Evolutionary conservation across 202 grass and related monocot genomes (phyloP), one percentile per base, ranked within the genome.

Genomic region (Schoenoplectus triqueter): DNA sequence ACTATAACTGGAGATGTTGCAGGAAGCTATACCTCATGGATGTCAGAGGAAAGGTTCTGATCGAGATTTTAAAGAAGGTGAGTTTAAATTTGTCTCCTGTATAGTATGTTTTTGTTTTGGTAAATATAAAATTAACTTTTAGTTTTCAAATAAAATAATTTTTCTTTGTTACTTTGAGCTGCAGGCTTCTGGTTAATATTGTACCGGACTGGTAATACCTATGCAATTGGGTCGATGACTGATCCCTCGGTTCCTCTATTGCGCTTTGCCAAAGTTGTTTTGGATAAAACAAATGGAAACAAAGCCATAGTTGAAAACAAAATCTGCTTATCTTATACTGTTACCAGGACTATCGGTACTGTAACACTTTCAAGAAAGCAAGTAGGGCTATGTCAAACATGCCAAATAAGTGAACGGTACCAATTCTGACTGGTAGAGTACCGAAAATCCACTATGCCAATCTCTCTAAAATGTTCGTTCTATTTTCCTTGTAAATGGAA

Each of bases 1-100:
- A 93, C 90, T 97, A 97, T 65, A 63, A 84, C 57, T 68, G 82
- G 77, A 90, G 80, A 79, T 51, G 88, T 63, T 69, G 85, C 72
- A 55, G 57, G 40, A 87, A 89, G 85, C 88, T 93, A 31, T 92
- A 92, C 84, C 91, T 97, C 83, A 97, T 97, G 95, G 92, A 95
- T 88, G 44, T 91, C 68, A 61, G 81, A 17, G 95, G 95, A 49
- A 92, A 87, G 78, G 85, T 91, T 14, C 80, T 95, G 48, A 82
- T 92, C n/a, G 88, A 92, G 60, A 85, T 97, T 42, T 88, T 92
- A 80, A 89, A 84, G 66, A 94, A 86, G 85, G 92, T 91, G 69
- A 69, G 78, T 47, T 80, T 80, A 57, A 63, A 64, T 46, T 75
- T 19, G 11, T 46, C 4, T 80, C 19, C 3, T 17, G 6, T 22